These are phyloP conservation scores for Talaromyces atroroseus DNA, from an alignment of 2,329 filamentous ascomycete genomes.

Conservation along the genomic window DNA sequence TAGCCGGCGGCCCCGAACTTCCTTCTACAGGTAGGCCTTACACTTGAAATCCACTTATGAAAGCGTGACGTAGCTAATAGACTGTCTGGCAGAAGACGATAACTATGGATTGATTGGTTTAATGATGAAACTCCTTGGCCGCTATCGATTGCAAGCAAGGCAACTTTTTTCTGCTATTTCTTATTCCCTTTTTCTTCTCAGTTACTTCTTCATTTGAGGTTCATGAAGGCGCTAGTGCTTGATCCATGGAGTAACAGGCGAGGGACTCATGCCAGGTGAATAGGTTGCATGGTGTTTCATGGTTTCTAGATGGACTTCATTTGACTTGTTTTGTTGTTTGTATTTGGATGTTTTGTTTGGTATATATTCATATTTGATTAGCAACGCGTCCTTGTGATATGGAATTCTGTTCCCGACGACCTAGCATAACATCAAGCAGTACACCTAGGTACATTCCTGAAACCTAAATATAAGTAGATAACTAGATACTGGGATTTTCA, in stretches of 20 bases:
- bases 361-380: too few relatives aligned
- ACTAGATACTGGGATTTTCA: too few relatives aligned
- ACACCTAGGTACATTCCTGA: too few relatives aligned
- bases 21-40: constrained; percentile 5
- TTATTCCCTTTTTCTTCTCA: neutral
- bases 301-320: neutral
- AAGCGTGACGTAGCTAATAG: neutral
- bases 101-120: neutral
- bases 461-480: too few relatives aligned
- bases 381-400: too few relatives aligned
- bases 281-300: neutral
- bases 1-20: neutral
- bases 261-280: neutral
- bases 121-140: neutral
- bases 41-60: neutral
- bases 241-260: neutral
- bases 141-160: neutral
- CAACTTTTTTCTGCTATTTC: neutral
- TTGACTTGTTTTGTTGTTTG: neutral
- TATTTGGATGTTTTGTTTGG: neutral
- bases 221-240: neutral
- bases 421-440: too few relatives aligned
- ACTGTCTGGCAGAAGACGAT: neutral
- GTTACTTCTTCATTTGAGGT: neutral
- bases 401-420: too few relatives aligned